Base-by-base conservation (phyloP, 306 rosid species). In the Oxytropis ochrocephala region DNA sequence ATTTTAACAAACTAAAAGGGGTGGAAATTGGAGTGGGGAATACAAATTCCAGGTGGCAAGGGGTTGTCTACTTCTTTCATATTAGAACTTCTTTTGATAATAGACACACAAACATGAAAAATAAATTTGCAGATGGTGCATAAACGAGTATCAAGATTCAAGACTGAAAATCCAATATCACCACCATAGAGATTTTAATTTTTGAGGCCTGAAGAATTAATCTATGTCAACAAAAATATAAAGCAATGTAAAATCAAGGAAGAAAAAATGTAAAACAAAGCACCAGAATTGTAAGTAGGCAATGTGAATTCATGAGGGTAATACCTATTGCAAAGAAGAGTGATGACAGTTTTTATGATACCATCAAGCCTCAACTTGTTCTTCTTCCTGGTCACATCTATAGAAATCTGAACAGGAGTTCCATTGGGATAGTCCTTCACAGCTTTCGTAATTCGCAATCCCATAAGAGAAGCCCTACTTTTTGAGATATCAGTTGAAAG, bases 381-480 rank as follows among this genome's bases (percentile, higher is more conserved):
- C 84, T 72, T 86, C 83, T 81, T 90, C 83, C 80, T 86, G 13
- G 85, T 81, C 19, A 90, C 84, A 63, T 94, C 98, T 38, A 90
- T 29, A 59, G 98, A 90, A 57, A 90, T 76, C 85, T 86, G 98
- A 76, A 94, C 97, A 11, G 98, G 98, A 18, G 97, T 94, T 53
- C 98, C 98, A 36, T 55, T 21, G 0, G 88, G 95, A 62, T 77
- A 94, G 53, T 90, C 98, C 79, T 84, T 88, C 14, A 88, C 97
- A 8, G 77, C 80, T 77, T 86, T 90, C 0, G 90, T 82, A 59
- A 90, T 77, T 21, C 97, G 89, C 73, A 94, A 75, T 21, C 98
- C 97, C 98, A 87, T 90, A 18, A 69, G 50, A 19, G 97, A 85
- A 55, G 98, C 98, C 76, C 78, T 82, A 39, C 82, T 72, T 80